phyloP scores from a whole-genome alignment of 768 basidiomycete genomes.

The Trametes cingulata region DNA sequence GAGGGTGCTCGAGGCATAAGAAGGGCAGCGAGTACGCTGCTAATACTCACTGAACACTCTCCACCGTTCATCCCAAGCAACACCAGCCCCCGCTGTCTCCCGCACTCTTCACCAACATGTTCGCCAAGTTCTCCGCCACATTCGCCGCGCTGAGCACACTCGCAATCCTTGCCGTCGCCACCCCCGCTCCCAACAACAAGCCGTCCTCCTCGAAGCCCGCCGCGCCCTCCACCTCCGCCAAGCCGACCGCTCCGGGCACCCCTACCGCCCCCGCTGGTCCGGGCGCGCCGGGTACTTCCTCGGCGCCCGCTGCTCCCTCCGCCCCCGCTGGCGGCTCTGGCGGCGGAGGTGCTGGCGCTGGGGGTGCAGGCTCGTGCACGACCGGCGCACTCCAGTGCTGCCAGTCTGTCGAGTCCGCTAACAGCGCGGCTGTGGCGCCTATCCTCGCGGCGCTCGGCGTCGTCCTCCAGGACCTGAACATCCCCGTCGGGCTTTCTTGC shows the following conservation, averaged over 20 bases:
- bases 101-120: not conserved
- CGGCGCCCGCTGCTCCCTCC: not conserved
- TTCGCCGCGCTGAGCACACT: not conserved
- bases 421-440: conserved; percentile 5
- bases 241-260: too few relatives aligned
- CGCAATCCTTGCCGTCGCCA: conserved; percentile 17
- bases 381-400: conserved; percentile 12
- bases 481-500: conserved; percentile 21
- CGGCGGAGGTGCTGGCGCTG: not conserved
- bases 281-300: not conserved
- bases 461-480: conserved; percentile 19
- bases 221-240: too few relatives aligned
- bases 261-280: not conserved
- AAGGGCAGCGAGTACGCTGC: not conserved
- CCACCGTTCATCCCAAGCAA: not conserved
- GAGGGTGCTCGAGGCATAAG: not conserved
- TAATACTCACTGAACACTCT: not conserved
- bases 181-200: conserved; percentile 1
- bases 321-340: not conserved
- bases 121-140: conserved; percentile 3
- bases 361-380: not conserved
- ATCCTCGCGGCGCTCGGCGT: conserved; percentile 17
- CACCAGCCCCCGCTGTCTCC: not conserved
- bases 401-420: not conserved
- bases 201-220: too few relatives aligned